phyloP scores from a whole-genome alignment of 768 basidiomycete species.

The Lyophyllum decastes region DNA sequence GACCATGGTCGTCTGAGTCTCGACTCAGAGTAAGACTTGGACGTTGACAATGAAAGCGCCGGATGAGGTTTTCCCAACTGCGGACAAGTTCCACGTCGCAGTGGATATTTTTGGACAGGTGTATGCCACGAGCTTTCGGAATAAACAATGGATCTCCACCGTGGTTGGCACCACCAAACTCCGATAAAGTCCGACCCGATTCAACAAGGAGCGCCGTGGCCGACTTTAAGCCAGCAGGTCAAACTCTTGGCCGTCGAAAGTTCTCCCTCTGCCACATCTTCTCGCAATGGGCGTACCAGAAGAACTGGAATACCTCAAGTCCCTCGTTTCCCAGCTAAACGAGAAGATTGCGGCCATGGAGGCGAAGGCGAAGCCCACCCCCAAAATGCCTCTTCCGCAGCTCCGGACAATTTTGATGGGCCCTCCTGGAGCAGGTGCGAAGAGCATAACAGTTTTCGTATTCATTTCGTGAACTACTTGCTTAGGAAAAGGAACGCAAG shows the following conservation, averaged over 20 bases:
- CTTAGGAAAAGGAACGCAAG: conserved; percentile 97
- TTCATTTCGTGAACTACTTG: neutral
- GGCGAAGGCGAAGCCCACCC: conserved; percentile 55
- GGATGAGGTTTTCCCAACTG: conserved; percentile 14
- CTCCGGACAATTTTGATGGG: conserved; percentile 92
- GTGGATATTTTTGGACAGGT: conserved; percentile 21
- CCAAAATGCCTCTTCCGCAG: conserved; percentile 69
- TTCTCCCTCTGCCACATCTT: conserved; percentile 10
- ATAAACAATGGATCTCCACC: conserved; percentile 13
- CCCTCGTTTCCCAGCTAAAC: conserved; percentile 86
- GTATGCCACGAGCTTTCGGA: conserved; percentile 14
- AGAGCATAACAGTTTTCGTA: neutral
- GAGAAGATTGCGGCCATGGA: conserved; percentile 87
- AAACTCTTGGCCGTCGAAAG: conserved; percentile 8
- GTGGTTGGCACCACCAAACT: conserved; percentile 10
- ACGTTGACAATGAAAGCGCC: conserved; percentile 6
- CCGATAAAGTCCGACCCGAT: conserved; percentile 32
- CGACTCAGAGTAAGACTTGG: neutral
- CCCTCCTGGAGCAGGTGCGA: conserved; percentile 93
- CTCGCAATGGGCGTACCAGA: conserved; percentile 61
- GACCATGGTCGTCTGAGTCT: conserved; percentile 32
- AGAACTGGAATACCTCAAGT: conserved; percentile 95
- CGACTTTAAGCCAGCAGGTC: conserved; percentile 21
- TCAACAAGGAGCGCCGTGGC: conserved; percentile 13
- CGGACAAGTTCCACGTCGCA: conserved; percentile 24